Percentiles rank a stretch among this genome's conserved stretches.
phyloP scores from a whole-genome alignment of 257 asterid species.

The Apocynum venetum region DNA sequence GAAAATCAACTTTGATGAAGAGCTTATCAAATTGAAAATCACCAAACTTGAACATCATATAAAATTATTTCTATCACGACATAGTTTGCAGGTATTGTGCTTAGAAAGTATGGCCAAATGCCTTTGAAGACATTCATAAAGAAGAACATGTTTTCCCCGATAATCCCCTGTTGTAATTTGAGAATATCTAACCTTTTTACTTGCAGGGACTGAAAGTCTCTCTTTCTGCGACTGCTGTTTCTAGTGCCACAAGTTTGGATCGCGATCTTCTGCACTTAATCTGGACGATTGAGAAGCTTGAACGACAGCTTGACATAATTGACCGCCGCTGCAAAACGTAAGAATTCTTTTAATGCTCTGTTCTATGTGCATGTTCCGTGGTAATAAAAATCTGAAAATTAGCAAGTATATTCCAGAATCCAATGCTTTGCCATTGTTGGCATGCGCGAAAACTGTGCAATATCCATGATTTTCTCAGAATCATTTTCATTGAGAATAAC shows the following conservation, averaged over 20 bases:
- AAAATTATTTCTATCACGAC: background rate
- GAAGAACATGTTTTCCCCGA: background rate
- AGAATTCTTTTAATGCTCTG: slow-evolving; percentile 8
- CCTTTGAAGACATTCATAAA: background rate
- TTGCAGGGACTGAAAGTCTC: slow-evolving; percentile 77
- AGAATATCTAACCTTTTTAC: background rate
- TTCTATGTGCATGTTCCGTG: background rate
- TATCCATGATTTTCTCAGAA: background rate
- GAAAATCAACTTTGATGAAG: background rate
- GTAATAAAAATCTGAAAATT: background rate
- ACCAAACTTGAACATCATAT: background rate
- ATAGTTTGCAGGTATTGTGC: background rate
- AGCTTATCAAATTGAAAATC: background rate
- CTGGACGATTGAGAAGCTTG: slow-evolving; percentile 69
- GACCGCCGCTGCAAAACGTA: slow-evolving; percentile 64
- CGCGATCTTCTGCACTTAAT: slow-evolving; percentile 61
- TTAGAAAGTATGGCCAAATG: background rate
- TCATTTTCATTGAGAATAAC: background rate
- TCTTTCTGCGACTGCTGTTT: slow-evolving; percentile 52
- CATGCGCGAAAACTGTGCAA: background rate
- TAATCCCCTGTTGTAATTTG: background rate
- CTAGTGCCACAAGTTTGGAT: slow-evolving; percentile 49
- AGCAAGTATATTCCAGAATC: background rate
- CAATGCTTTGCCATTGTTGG: background rate
- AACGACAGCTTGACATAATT: slow-evolving; percentile 61